Percentiles rank a stretch among this genome's conserved stretches.
These are phyloP conservation scores for Phytophthora chlamydospora DNA, from an alignment of 352 stramenopile genomes.

Conservation along the genomic window DNA sequence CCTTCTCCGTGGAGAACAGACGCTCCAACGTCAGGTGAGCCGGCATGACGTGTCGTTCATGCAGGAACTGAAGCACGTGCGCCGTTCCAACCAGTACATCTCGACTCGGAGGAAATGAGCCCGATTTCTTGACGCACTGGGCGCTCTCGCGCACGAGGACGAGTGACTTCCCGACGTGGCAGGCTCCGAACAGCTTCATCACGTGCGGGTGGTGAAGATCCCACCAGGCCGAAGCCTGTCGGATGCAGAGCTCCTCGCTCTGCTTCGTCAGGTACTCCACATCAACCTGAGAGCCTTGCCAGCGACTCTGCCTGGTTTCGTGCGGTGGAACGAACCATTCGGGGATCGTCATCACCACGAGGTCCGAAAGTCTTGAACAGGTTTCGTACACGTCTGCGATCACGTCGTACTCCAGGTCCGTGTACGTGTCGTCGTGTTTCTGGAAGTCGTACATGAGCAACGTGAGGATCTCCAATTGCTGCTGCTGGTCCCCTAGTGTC, in stretches of 20 bases:
- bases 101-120: constrained; percentile 11
- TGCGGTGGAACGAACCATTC: constrained; percentile 40
- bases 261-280: constrained; percentile 22
- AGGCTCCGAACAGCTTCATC: constrained; percentile 42
- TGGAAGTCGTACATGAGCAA: constrained; percentile 36
- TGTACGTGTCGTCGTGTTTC: constrained; percentile 31
- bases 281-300: constrained; percentile 27
- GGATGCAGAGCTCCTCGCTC: constrained; percentile 36
- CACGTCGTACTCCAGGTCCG: constrained; percentile 29
- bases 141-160: constrained; percentile 32
- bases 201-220: constrained; percentile 42
- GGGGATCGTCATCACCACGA: constrained; percentile 19
- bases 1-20: constrained; percentile 22
- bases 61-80: constrained; percentile 28
- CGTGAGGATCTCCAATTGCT: constrained; percentile 35
- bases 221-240: constrained; percentile 35
- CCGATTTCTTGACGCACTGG: constrained; percentile 24
- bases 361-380: constrained; percentile 21
- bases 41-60: constrained; percentile 24
- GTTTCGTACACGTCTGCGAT: constrained; percentile 26
- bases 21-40: constrained; percentile 18
- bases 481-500: constrained; percentile 28
- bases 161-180: constrained; percentile 36
- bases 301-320: constrained; percentile 29
- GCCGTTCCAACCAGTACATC: constrained; percentile 21